Conservation (phyloP, 2,329 filamentous ascomycete genomes). For the Dactylellina haptotyla region DNA sequence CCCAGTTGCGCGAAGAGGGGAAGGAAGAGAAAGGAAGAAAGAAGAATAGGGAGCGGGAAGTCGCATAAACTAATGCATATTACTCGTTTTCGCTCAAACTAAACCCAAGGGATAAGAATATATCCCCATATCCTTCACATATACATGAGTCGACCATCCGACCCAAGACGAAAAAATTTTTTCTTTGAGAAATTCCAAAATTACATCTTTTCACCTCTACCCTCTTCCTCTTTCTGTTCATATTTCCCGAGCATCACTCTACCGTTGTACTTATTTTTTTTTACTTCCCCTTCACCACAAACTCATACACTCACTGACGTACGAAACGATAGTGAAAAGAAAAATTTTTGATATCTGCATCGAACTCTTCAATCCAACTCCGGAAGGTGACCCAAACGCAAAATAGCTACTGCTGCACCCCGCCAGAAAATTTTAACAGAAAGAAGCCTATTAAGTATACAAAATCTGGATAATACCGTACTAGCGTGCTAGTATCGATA, state of each 20-base stretch:
- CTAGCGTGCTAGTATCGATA: slow-evolving; percentile 6
- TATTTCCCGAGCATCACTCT: slow-evolving; percentile 2
- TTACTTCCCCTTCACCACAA: neutral
- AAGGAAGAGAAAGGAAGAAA: neutral
- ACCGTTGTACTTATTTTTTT: neutral
- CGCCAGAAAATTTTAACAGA: too few relatives aligned
- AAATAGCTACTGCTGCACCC: neutral
- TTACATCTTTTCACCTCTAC: neutral
- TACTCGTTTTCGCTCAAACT: too few relatives aligned
- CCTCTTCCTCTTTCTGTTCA: neutral
- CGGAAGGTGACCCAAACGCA: slow-evolving; percentile 35
- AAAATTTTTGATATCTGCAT: slow-evolving; percentile 3
- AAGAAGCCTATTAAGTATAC: too few relatives aligned
- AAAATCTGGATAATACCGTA: too few relatives aligned
- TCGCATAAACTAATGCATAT: too few relatives aligned
- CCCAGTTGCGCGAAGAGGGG: neutral
- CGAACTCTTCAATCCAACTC: slow-evolving; percentile 39
- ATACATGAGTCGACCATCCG: too few relatives aligned
- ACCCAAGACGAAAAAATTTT: too few relatives aligned
- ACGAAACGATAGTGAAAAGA: neutral
- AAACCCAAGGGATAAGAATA: too few relatives aligned
- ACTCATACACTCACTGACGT: neutral
- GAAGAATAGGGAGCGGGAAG: too few relatives aligned
- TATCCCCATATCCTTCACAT: too few relatives aligned
- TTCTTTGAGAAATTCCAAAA: neutral